A percentile compares a stretch with the other conserved stretches of the same genome.
Evolutionary conservation across 208 protist species (phyloP).

Genomic region (Trypanosoma mega): DNA sequence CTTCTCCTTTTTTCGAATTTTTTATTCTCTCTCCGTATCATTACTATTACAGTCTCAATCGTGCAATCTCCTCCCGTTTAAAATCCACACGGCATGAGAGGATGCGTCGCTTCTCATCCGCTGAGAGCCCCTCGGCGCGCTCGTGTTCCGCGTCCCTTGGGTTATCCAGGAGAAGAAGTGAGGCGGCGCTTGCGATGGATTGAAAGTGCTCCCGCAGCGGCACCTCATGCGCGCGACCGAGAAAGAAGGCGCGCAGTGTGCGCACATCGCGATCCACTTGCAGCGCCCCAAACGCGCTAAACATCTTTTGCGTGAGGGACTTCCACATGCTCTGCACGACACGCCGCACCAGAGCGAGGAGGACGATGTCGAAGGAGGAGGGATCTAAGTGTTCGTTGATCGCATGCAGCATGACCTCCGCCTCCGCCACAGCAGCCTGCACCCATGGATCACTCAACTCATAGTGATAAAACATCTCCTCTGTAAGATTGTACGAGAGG

Average conservation of each 20-base stretch:
- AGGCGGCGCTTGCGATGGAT: constrained; percentile 42
- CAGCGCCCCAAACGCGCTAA: constrained; percentile 68
- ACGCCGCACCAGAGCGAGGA: constrained; percentile 39
- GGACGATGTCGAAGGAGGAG: constrained; percentile 50
- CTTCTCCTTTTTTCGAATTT: background rate
- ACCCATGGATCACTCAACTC: constrained; percentile 86
- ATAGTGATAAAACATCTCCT: constrained; percentile 77
- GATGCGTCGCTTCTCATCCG: constrained; percentile 69
- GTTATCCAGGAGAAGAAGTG: constrained; percentile 62
- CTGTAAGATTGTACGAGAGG: constrained; percentile 61
- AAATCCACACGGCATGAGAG: constrained; percentile 70
- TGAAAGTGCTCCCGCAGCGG: constrained; percentile 57
- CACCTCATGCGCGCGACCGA: constrained; percentile 46
- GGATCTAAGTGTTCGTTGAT: constrained; percentile 29
- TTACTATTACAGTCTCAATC: constrained; percentile 36
- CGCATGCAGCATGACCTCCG: constrained; percentile 36
- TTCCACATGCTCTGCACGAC: constrained; percentile 28
- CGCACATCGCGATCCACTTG: constrained; percentile 85
- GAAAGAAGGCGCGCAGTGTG: constrained; percentile 62
- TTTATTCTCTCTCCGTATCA: background rate
- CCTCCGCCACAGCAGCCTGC: constrained; percentile 52
- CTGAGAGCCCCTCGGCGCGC: constrained; percentile 37
- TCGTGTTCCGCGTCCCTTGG: constrained; percentile 73
- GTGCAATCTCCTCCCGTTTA: constrained; percentile 50
- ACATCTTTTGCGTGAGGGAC: constrained; percentile 49